Percentiles rank a stretch among this genome's conserved stretches.
phyloP scores from a whole-genome alignment of 805 yeast species.

The Kazachstania africana region DNA sequence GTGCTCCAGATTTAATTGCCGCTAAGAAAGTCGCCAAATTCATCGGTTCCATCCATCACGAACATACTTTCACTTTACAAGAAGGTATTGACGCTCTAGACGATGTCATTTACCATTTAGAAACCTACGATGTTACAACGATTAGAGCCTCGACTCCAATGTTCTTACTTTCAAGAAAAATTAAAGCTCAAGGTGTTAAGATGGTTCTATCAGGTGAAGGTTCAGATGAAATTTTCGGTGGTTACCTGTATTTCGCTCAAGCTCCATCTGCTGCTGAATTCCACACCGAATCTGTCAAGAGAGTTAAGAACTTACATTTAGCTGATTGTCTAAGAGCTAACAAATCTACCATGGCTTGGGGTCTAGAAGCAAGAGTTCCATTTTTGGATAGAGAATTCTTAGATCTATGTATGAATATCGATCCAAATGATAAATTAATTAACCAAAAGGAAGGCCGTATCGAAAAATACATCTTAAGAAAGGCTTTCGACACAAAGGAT shows the following conservation, averaged over 20 bases:
- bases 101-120: conserved; percentile 92
- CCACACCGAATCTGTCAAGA: conserved; percentile 89
- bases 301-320: conserved; percentile 94
- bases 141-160: conserved; percentile 98
- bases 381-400: conserved; percentile 91
- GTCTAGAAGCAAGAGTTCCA: conserved; percentile 98
- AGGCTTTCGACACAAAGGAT: conserved; percentile 90
- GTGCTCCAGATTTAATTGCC: conserved; percentile 94
- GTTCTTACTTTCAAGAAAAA: conserved; percentile 91
- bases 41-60: conserved; percentile 94
- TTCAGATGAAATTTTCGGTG: conserved; percentile 97
- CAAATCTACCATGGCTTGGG: conserved; percentile 99
- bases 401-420: conserved; percentile 86
- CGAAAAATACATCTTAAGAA: conserved; percentile 92
- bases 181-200: conserved; percentile 98
- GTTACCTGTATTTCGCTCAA: conserved; percentile 91
- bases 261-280: conserved; percentile 91
- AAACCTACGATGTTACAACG: conserved; percentile 96
- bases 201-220: conserved; percentile 99
- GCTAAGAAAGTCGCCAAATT: conserved; percentile 94
- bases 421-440: conserved; percentile 86
- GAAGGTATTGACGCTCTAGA: conserved; percentile 93
- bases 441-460: conserved; percentile 58
- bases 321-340: conserved; percentile 98
- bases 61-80: conserved; percentile 91